phyloP scores from a whole-genome alignment of 2,329 filamentous ascomycete species.

The Cytospora paraplurivora region DNA sequence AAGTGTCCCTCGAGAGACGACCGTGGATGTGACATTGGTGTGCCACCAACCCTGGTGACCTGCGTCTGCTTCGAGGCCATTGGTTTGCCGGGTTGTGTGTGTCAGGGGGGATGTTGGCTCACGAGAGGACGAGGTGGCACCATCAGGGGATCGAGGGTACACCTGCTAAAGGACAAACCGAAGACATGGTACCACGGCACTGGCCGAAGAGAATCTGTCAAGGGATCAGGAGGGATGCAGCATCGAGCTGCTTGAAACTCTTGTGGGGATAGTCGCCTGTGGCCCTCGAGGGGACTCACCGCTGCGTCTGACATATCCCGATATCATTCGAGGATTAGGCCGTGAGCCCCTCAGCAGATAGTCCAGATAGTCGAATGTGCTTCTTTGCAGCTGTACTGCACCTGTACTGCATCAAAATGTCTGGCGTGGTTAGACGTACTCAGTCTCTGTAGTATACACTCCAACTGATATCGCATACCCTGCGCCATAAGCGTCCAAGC shows the following conservation, averaged over 20 bases:
- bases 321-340: neutral
- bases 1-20: neutral
- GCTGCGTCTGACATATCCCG: neutral
- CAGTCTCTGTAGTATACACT: neutral
- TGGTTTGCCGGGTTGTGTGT: neutral
- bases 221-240: conserved; percentile 7
- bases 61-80: neutral
- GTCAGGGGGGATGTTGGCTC: neutral
- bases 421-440: neutral
- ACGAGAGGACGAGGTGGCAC: neutral
- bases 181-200: no score
- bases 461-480: neutral
- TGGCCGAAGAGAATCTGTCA: neutral
- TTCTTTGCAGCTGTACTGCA: neutral
- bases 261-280: conserved; percentile 6
- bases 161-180: no score
- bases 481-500: neutral
- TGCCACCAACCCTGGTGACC: neutral
- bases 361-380: neutral
- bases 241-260: conserved; percentile 15
- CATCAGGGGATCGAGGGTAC: no score
- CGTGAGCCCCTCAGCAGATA: neutral
- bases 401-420: neutral
- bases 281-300: conserved; percentile 2
- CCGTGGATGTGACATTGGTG: neutral